Base-by-base conservation (phyloP, 2,329 filamentous ascomycete species). In the Aureobasidium sp. region DNA sequence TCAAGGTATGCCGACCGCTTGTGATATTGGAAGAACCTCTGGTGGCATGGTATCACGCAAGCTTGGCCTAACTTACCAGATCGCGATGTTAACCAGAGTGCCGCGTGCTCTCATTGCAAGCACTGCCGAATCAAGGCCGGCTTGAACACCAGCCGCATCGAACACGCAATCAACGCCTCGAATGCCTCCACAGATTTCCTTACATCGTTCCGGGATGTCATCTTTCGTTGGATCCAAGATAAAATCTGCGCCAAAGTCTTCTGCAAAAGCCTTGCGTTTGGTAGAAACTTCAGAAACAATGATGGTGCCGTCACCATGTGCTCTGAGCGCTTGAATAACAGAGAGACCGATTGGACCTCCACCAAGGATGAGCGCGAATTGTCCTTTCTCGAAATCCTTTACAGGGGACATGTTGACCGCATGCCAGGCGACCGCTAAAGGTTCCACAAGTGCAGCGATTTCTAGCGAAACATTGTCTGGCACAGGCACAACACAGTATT, bases 351-450 rank as follows among this genome's bases (percentile, higher is more conserved):
- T 79, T 0, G 77, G 77, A 2, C 77, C 77, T 16, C 74, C 76
- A 14, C 77, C 77, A 1, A 79, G 65, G 14, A 80, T 68, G 17
- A 80, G 63, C 1, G 70, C 75, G 0, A 70, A 63, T 53, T 77
- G 69, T 16, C 70, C 72, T 4, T 65, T 61, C 57, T 74, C 73
- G 65, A 73, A 76, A 2, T 52, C 24, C 12, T 42, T 41, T 7
- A 52, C 19, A 0, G 72, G 71, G 32, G 73, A 75, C 49, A 74
- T 69, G 41, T 74, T 73, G 29, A 79, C 74, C 2, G 76, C 76
- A 58, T 80, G 77, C 75, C 76, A 80, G 16, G 74, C 77, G 1
- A 80, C 77, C 3, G 77, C 70, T 0, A 80, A 65, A 2, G 77
- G 77, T 59, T 79, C 77, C 39, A 79, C 70, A 25, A 80, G 67